phyloP scores from a whole-genome alignment of 2,329 filamentous ascomycete species.

The Colletotrichum phormii region DNA sequence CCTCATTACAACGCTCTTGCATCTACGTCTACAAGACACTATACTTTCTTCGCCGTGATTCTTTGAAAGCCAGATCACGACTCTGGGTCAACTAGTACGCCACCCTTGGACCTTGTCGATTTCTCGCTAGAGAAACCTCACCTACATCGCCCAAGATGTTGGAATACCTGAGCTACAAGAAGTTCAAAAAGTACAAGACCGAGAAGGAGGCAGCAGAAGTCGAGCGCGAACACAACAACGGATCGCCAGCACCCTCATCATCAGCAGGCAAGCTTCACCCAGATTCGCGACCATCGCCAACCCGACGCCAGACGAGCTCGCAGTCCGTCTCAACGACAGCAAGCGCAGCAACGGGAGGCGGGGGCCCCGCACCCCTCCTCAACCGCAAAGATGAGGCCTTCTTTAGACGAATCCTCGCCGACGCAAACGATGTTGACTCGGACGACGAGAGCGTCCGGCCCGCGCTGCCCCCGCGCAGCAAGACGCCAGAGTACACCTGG shows the following conservation, averaged over 20 bases:
- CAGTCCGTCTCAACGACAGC: conserved; percentile 35
- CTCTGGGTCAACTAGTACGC: conserved; percentile 36
- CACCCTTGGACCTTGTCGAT: neutral
- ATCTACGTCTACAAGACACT: neutral
- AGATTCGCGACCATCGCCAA: conserved; percentile 27
- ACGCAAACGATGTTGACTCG: conserved; percentile 40
- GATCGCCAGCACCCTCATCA: conserved; percentile 5
- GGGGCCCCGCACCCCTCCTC: conserved; percentile 57
- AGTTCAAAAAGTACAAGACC: conserved; percentile 69
- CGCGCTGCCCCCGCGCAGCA: conserved; percentile 65
- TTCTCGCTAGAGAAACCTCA: neutral
- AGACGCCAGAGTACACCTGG: conserved; percentile 63
- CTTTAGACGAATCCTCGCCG: conserved; percentile 64
- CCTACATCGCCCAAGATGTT: conserved; percentile 57
- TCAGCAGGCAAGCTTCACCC: neutral
- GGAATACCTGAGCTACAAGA: conserved; percentile 73
- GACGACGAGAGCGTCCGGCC: conserved; percentile 57
- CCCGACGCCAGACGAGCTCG: conserved; percentile 38
- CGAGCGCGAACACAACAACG: conserved; percentile 32
- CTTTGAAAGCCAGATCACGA: conserved; percentile 4
- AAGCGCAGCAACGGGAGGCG: conserved; percentile 43
- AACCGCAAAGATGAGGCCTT: conserved; percentile 69
- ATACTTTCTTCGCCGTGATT: neutral
- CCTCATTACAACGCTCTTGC: neutral
- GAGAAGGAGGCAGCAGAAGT: conserved; percentile 55